Base-by-base conservation (phyloP, 352 stramenopile species). In the Globisporangium paroecandrum region DNA sequence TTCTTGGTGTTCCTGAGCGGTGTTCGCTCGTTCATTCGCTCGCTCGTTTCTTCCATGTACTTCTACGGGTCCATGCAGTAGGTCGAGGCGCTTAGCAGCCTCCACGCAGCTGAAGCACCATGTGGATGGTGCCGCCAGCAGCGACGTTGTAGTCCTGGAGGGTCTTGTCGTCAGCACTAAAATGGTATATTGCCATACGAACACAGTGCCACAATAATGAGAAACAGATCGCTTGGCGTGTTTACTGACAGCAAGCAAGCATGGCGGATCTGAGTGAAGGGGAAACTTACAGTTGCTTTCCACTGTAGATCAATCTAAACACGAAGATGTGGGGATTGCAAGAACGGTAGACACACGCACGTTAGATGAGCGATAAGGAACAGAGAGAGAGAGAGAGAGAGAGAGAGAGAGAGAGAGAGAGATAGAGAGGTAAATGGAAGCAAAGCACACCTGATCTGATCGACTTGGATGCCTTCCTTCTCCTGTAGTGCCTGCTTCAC, bases 401-500 rank as follows among this genome's bases (percentile, higher is more conserved):
- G 27, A 32, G 27, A 32, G 0, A 49, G 43, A 49, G 43, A n/a
- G 41, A 22, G 41, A 15, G 36, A 13, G 9, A 15, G 3, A 32
- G 27, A 32, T 1, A 32, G 27, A 32, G 29, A 20, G 38, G 24
- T 6, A 64, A 57, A 20, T 57, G 53, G 6, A 49, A n/a, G 18
- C 43, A 49, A 34, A 36, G 20, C 57, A 64, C 61, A 83, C 71
- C 84, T 75, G 67, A 94, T 94, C 65, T 93, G 86, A 72, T 94
- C 84, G 57, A 93, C 85, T 58, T 97, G 89, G 60, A 98, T 98
- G 62, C 97, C 97, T 78, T 99, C 97, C 78, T 99, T 99, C 83
- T 99, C 97, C 79, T 99, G 97, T 64, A 99, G 81, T 53, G 94
- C 89, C 75, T 99, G 94, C 82, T 99, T 99, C 62, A 99, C 96